Conservation (phyloP, 1,139 yeast genomes). For the Yamadazyma atlantica region DNA sequence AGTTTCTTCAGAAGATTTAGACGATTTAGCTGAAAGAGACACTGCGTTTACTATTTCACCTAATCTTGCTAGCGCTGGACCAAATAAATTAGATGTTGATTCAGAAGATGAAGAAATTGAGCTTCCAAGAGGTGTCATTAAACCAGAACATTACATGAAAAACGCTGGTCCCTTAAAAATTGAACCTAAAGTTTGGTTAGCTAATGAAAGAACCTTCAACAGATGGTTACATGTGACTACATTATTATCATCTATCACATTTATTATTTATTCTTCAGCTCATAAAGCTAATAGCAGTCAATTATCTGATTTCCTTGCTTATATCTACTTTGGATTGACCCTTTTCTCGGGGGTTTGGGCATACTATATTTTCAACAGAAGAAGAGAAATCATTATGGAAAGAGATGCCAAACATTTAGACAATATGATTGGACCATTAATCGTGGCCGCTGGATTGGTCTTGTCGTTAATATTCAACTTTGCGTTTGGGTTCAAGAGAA, state of each 20-base stretch:
- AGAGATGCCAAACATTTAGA: conserved; percentile 88
- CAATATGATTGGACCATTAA: conserved; percentile 83
- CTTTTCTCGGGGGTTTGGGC: conserved; percentile 89
- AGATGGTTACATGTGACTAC: conserved; percentile 95
- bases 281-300: conserved; percentile 55
- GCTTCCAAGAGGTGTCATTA: conserved; percentile 84
- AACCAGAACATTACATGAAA: conserved; percentile 76
- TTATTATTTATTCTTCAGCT: conserved; percentile 80
- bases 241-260: conserved; percentile 80
- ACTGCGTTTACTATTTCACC: conserved; percentile 1
- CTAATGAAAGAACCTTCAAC: conserved; percentile 95
- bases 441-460: conserved; percentile 70
- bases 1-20: conserved; percentile 15
- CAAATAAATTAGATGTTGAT: conserved; percentile 58
- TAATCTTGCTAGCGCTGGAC: background rate
- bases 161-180: conserved; percentile 91
- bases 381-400: conserved; percentile 72
- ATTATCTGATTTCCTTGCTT: conserved; percentile 68
- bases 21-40: conserved; percentile 14
- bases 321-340: conserved; percentile 76
- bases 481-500: conserved; percentile 56
- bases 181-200: conserved; percentile 98
- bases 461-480: conserved; percentile 72
- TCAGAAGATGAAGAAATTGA: conserved; percentile 84
- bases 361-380: conserved; percentile 67